Evolutionary conservation across 257 asterid species (phyloP), one percentile per base, ranked within the genome.

Genomic region (Penstemon eatonii): DNA sequence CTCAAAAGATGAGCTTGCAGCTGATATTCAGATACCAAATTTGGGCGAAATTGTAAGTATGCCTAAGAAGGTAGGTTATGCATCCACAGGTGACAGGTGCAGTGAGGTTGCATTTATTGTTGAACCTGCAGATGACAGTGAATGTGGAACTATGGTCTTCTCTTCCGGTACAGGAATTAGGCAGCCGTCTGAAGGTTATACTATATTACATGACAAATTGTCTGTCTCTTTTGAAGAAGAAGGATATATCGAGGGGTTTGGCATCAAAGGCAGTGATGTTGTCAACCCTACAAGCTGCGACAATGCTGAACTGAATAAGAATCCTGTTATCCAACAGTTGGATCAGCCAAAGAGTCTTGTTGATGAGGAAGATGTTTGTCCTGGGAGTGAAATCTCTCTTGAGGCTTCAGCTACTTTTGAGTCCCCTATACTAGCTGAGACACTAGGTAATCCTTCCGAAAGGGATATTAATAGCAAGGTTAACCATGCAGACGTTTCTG

Each of bases 1-100:
- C 60, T 61, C 63, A 18, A 49, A 72, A 63, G 78, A 72, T 60
- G 88, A 80, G 71, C 80, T 65, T 78, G 83, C 77, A 59, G 83
- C 37, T 68, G 84, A 75, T 71, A 73, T 77, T 46, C 53, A 67
- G 13, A 25, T 68, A 43, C 53, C 65, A 60, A 44, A 61, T 52
- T 39, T 57, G 7, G 73, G 65, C 52, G 78, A 79, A 65, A 65
- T 77, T 70, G 67, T 79, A 25, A 60, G 69, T 62, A 45, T 46
- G 37, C 60, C 71, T 0, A 41, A 5, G 6, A 68, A 54, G 60
- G 86, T 62, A 65, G 83, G 75, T 33, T 74, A 81, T 43, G 37
- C 56, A 57, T 72, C 72, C 45, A 64, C 79, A 37, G 72, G 50
- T 66, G 79, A 72, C 45, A 75, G 44, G 64, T 51, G 58, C 80